Conservation (phyloP, 345 rosid genomes). For the Brassica carinata region DNA sequence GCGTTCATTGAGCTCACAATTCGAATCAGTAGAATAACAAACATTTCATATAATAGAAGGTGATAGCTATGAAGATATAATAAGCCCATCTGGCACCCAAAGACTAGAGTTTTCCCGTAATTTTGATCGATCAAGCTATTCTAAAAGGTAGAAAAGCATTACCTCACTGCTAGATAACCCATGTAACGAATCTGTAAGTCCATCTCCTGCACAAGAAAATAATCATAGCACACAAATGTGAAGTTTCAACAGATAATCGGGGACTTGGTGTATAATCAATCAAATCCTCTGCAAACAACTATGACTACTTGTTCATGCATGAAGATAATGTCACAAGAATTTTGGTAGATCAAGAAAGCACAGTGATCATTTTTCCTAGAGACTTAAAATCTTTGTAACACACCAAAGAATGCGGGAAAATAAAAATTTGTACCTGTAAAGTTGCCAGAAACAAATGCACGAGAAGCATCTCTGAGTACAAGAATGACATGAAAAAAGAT, state of each 20-base stretch:
- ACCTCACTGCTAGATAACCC: constrained; percentile 86
- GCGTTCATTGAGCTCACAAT: constrained; percentile 5
- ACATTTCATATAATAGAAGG: background rate
- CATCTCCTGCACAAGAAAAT: constrained; percentile 68
- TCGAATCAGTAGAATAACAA: background rate
- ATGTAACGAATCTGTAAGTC: constrained; percentile 78
- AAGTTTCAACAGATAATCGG: constrained; percentile 16
- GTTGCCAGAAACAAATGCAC: constrained; percentile 95
- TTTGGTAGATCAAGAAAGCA: background rate
- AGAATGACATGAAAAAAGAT: constrained; percentile 1
- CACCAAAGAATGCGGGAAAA: constrained; percentile 9
- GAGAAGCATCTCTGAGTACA: constrained; percentile 80
- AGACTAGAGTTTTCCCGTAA: background rate
- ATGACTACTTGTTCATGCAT: background rate
- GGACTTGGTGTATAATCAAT: background rate
- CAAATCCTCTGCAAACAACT: background rate
- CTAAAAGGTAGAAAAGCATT: constrained; percentile 16
- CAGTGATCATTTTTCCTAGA: background rate
- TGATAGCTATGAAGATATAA: background rate
- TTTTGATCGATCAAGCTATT: background rate
- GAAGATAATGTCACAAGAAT: background rate
- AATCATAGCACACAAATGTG: constrained; percentile 15
- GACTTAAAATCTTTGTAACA: background rate
- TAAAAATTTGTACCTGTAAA: constrained; percentile 64
- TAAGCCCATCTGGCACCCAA: background rate